A percentile compares a stretch with the other conserved stretches of the same genome.
Conservation (phyloP, 1,284 basidiomycete species). For the Ganoderma resinaceum region DNA sequence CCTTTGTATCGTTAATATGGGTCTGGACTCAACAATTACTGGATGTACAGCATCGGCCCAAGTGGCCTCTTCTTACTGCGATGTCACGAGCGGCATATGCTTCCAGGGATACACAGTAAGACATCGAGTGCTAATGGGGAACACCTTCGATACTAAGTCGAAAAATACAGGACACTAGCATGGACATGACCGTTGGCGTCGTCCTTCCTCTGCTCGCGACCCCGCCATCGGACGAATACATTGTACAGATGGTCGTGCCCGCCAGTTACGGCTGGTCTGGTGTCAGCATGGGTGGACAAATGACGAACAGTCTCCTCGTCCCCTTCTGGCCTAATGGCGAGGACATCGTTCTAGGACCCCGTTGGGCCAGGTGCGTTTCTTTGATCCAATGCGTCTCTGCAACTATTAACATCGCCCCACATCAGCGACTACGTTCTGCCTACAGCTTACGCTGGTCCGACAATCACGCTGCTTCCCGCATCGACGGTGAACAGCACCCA, state of each 20-base stretch:
- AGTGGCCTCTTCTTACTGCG: conserved; percentile 35
- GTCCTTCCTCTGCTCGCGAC: conserved; percentile 37
- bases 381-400: neutral
- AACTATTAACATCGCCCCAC: neutral
- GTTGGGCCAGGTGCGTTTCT: conserved; percentile 37
- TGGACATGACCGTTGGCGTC: conserved; percentile 39
- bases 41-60: conserved; percentile 31
- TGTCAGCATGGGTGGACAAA: conserved; percentile 38
- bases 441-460: conserved; percentile 34
- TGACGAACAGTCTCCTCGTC: conserved; percentile 40
- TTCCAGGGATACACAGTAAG: conserved; percentile 38
- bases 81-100: conserved; percentile 38
- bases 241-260: conserved; percentile 38
- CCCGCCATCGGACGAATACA: conserved; percentile 37
- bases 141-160: neutral
- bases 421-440: conserved; percentile 39
- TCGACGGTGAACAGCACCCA: conserved; percentile 41
- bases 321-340: conserved; percentile 38
- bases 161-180: conserved; percentile 31
- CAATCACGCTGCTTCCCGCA: conserved; percentile 36
- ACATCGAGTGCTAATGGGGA: neutral
- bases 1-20: neutral
- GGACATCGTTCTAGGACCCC: conserved; percentile 37
- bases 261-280: conserved; percentile 38
- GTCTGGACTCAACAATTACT: neutral